Base-by-base conservation (phyloP, 2,329 filamentous ascomycete species). In the Venturiaceae sp. region DNA sequence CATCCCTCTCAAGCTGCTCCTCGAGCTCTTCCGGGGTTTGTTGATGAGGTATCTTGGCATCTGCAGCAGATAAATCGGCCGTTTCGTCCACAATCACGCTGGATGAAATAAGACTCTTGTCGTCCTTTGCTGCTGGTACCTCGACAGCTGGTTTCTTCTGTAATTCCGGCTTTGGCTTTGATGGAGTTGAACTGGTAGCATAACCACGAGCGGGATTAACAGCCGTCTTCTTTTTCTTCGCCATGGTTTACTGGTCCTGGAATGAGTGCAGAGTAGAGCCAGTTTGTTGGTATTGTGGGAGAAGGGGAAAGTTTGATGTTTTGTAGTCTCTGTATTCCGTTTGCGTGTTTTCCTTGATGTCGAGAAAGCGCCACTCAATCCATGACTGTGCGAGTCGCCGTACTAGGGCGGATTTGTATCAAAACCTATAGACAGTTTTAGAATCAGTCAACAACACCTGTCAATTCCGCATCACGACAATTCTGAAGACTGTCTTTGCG, bases 211-310 rank as follows among this genome's bases (percentile, higher is more conserved):
- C 90, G 60, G 92, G 90, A 72, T 96, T 97, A 33, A 86, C 83
- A 28, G 83, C 83, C 58, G 88, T 81, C 81, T 96, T 97, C 79
- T 90, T 95, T 77, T 96, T 96, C 76, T 95, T 96, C 74, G 87
- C 86, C 88, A 92, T 92, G 64, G 62, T 66, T 21, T n/a, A 37
- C 23, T 30, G 44, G 13, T 28, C 6, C 44, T 50, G 44, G 13
- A 36, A 30, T 13, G n/a, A 1, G 52, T 36, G 21, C 11, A 36
- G 52, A 23, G 30, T 28, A 21, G 16, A 36, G 63, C 64, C 62
- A 47, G 61, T 64, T 30, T 56, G 61, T 56, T 58, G 19, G 41
- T 32, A 60, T 23, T 46, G 36, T 63, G 53, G 32, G 54, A 8
- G 26, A 16, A 4, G 44, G 26, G 30, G 44, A 13, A 3, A 53